These are phyloP conservation scores for Botrytis fabae DNA, from an alignment of 2,329 filamentous ascomycete genomes.

Conservation along the genomic window DNA sequence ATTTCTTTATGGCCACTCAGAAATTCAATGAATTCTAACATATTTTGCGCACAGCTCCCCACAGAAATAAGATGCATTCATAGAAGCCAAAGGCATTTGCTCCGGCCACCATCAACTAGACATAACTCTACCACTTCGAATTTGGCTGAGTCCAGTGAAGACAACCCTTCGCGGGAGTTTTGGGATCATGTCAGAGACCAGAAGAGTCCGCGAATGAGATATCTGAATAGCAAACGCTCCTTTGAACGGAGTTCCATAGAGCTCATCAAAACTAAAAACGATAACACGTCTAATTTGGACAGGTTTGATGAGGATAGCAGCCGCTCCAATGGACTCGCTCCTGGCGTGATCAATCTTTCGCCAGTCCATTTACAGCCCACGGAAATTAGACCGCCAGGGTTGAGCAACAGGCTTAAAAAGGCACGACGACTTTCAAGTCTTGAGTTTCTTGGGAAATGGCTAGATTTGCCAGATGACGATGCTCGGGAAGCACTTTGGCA, in stretches of 20 bases:
- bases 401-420: conserved; percentile 12
- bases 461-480: conserved; percentile 25
- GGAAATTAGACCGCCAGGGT: background rate
- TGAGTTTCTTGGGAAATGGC: conserved; percentile 27
- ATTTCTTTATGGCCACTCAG: background rate
- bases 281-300: background rate
- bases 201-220: background rate
- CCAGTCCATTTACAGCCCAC: background rate
- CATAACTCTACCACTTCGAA: background rate
- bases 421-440: conserved; percentile 11
- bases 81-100: background rate
- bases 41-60: conserved; percentile 4
- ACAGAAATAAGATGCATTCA: background rate
- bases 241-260: background rate
- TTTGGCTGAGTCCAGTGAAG: background rate
- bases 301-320: background rate
- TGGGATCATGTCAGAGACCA: background rate
- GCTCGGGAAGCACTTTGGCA: conserved; percentile 25
- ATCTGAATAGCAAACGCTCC: background rate
- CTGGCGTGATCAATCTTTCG: background rate
- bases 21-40: background rate
- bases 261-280: background rate
- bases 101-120: background rate
- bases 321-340: background rate
- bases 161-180: background rate